Evolutionary conservation across 2,329 filamentous ascomycete genomes (phyloP).

Genomic region (Cladophialophora carrionii): DNA sequence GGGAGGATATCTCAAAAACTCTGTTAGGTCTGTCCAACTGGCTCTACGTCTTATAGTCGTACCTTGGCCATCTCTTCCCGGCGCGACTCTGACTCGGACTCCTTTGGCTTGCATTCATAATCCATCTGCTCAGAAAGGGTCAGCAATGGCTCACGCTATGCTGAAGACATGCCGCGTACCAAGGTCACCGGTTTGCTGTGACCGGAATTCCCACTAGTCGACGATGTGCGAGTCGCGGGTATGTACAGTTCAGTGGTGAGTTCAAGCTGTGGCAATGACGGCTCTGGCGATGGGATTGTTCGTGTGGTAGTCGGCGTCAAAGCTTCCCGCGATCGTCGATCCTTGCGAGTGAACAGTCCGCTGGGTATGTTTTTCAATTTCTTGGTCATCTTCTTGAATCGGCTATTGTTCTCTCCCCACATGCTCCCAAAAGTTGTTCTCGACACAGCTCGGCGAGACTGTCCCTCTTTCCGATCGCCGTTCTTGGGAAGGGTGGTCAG

Average conservation of each 20-base stretch:
- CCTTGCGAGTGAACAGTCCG: slow-evolving; percentile 20
- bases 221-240: neutral
- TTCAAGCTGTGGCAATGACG: slow-evolving; percentile 18
- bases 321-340: slow-evolving; percentile 7
- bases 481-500: slow-evolving; percentile 19
- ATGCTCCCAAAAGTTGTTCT: slow-evolving; percentile 17
- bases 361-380: slow-evolving; percentile 22
- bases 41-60: slow-evolving; percentile 3
- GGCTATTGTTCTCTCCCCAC: slow-evolving; percentile 20
- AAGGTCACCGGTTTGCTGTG: neutral
- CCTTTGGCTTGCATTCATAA: slow-evolving; percentile 26
- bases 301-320: slow-evolving; percentile 1
- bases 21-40: slow-evolving; percentile 15
- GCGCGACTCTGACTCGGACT: slow-evolving; percentile 14
- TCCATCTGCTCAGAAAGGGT: slow-evolving; percentile 19
- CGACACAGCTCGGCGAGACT: slow-evolving; percentile 2
- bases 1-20: slow-evolving; percentile 23
- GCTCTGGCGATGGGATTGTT: neutral
- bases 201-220: neutral
- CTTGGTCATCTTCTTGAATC: slow-evolving; percentile 27
- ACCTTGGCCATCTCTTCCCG: slow-evolving; percentile 25
- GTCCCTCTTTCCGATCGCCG: slow-evolving; percentile 14
- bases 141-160: neutral
- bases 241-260: slow-evolving; percentile 20
- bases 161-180: neutral